A percentile compares a stretch with the other conserved stretches of the same genome.
Conservation (phyloP, 1,284 basidiomycete species). For the Fistulinella cinereoalba region DNA sequence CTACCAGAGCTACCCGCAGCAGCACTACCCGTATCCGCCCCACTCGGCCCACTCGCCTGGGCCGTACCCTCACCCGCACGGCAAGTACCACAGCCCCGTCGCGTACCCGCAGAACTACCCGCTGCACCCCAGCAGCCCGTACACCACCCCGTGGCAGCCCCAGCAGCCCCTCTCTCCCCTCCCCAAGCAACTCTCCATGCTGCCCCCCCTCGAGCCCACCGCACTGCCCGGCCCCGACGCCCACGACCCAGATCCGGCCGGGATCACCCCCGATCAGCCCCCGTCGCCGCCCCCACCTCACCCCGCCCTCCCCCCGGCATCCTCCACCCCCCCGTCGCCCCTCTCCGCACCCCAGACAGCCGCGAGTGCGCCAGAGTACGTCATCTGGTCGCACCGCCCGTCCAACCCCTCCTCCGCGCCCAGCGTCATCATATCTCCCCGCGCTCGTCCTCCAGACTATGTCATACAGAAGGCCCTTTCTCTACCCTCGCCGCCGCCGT, state of each 20-base stretch:
- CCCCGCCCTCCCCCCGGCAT: slow-evolving; percentile 1
- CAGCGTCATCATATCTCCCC: slow-evolving; percentile 63
- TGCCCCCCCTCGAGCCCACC: slow-evolving; percentile 18
- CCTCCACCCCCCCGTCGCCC: slow-evolving; percentile 5
- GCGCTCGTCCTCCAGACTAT: slow-evolving; percentile 54
- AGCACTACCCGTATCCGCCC: slow-evolving; percentile 19
- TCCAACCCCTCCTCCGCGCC: slow-evolving; percentile 57
- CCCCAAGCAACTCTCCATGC: slow-evolving; percentile 33
- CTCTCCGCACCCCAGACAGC: slow-evolving; percentile 12
- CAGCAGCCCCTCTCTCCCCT: slow-evolving; percentile 34
- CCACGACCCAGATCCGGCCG: slow-evolving; percentile 4
- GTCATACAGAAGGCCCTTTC: slow-evolving; percentile 53
- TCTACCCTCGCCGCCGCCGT: slow-evolving; percentile 52
- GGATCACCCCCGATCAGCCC: background rate
- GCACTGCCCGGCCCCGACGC: slow-evolving; percentile 6
- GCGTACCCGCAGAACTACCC: slow-evolving; percentile 22
- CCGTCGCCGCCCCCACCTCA: slow-evolving; percentile 1
- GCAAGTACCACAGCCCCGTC: slow-evolving; percentile 19
- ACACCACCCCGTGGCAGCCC: slow-evolving; percentile 25
- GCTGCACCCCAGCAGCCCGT: slow-evolving; percentile 22
- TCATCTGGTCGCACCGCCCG: slow-evolving; percentile 67
- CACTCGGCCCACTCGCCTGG: slow-evolving; percentile 19
- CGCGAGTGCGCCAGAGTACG: slow-evolving; percentile 25
- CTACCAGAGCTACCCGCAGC: slow-evolving; percentile 20
- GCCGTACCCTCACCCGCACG: slow-evolving; percentile 20